phyloP scores from a whole-genome alignment of 2,329 filamentous ascomycete genomes.

The Didymella pomorum region DNA sequence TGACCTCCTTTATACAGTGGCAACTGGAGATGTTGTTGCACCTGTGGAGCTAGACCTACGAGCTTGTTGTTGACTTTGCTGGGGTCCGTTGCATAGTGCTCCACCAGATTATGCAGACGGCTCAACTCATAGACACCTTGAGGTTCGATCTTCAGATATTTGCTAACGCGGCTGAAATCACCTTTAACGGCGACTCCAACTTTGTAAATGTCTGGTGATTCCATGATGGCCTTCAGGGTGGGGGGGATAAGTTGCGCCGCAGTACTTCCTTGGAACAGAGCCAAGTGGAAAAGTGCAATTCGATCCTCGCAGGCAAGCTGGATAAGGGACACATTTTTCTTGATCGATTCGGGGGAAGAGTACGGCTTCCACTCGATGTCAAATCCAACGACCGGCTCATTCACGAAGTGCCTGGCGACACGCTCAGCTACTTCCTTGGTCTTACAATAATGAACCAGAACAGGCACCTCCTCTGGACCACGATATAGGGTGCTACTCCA shows the following conservation, averaged over 20 bases:
- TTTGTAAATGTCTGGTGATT: conserved; percentile 74
- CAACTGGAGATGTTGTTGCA: conserved; percentile 73
- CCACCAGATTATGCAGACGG: conserved; percentile 80
- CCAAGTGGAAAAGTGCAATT: conserved; percentile 83
- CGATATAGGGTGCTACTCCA: conserved; percentile 76
- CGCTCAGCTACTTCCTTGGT: conserved; percentile 72
- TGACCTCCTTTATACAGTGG: conserved; percentile 79
- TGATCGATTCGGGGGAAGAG: conserved; percentile 60
- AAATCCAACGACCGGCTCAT: conserved; percentile 79
- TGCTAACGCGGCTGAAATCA: conserved; percentile 70
- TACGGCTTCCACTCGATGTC: conserved; percentile 82
- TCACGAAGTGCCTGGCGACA: conserved; percentile 71
- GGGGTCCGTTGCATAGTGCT: conserved; percentile 62
- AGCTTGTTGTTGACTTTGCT: conserved; percentile 59
- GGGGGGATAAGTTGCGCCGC: conserved; percentile 70
- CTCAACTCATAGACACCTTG: conserved; percentile 81
- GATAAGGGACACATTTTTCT: conserved; percentile 83
- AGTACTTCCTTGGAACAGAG: conserved; percentile 53
- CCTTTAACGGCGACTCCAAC: conserved; percentile 76
- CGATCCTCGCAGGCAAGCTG: conserved; percentile 81
- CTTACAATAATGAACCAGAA: conserved; percentile 80
- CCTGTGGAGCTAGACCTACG: conserved; percentile 75
- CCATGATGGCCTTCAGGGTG: conserved; percentile 74
- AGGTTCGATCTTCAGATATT: conserved; percentile 66
- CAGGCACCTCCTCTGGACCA: conserved; percentile 60